These are phyloP conservation scores for Hypomontagnella monticulosa DNA, from an alignment of 495 filamentous ascomycete genomes.

Conservation along the genomic window DNA sequence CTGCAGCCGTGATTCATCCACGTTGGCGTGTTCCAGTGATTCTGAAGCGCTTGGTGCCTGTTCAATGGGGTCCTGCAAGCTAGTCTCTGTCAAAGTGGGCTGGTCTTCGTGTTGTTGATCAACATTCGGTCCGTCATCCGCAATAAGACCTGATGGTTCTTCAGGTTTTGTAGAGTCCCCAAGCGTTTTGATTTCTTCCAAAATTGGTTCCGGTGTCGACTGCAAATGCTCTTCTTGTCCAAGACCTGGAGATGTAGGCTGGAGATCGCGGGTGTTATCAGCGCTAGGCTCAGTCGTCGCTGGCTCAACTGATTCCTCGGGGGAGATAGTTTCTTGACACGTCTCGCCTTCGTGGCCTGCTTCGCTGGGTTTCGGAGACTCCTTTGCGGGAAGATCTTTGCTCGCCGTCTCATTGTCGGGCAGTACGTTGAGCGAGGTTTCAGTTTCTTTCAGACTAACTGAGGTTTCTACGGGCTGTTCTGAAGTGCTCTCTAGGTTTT, in stretches of 20 bases:
- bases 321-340: conserved; percentile 6
- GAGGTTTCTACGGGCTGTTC: conserved; percentile 6
- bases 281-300: background rate
- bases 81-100: conserved; percentile 26
- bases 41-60: conserved; percentile 25
- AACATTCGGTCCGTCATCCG: conserved; percentile 1
- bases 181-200: conserved; percentile 12
- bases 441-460: conserved; percentile 6
- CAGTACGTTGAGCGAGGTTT: background rate
- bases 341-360: background rate
- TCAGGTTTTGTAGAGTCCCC: conserved; percentile 16
- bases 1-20: conserved; percentile 37
- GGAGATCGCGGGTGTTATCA: background rate
- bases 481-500: background rate
- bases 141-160: conserved; percentile 4
- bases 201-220: background rate
- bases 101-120: conserved; percentile 26
- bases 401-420: background rate
- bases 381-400: conserved; percentile 7
- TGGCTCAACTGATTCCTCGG: conserved; percentile 3
- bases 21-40: conserved; percentile 25
- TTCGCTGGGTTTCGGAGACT: conserved; percentile 1
- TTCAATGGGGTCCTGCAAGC: conserved; percentile 13
- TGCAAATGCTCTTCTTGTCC: conserved; percentile 14
- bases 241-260: conserved; percentile 2